Evolutionary conservation across 306 rosid species (phyloP).

Genomic region (Coriaria nepalensis): DNA sequence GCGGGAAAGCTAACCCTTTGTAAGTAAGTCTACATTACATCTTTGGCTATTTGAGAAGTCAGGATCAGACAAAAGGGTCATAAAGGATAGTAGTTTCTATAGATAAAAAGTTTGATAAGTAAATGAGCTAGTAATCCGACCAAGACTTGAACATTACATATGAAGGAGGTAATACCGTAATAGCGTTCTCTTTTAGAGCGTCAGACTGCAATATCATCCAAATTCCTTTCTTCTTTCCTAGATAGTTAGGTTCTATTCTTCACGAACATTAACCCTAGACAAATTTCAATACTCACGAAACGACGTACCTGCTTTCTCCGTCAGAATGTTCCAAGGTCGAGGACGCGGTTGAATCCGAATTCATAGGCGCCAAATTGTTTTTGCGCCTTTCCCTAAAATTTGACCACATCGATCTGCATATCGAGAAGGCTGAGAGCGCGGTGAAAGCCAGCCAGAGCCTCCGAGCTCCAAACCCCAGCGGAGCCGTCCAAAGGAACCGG

Average conservation of each 20-base stretch:
- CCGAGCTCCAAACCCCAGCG: slow-evolving; percentile 93
- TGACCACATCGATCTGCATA: slow-evolving; percentile 64
- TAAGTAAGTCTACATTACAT: not conserved
- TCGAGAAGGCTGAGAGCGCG: slow-evolving; percentile 83
- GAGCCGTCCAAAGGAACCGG: slow-evolving; percentile 80
- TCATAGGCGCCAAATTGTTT: slow-evolving; percentile 1
- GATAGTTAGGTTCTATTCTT: no score
- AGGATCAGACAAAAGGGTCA: no score
- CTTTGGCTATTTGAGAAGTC: no score
- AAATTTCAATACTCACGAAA: slow-evolving; percentile 16
- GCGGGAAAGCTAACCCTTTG: slow-evolving; percentile 11
- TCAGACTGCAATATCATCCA: no score
- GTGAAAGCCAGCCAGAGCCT: slow-evolving; percentile 89
- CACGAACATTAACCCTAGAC: no score
- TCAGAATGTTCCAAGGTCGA: slow-evolving; percentile 1
- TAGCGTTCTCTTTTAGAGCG: no score
- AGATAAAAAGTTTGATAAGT: no score
- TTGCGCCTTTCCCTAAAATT: slow-evolving; percentile 41
- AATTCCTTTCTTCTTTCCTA: no score
- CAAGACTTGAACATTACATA: no score
- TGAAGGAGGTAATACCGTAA: no score
- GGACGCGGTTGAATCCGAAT: slow-evolving; percentile 9
- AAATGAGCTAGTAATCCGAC: no score
- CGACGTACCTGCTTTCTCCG: slow-evolving; percentile 8
- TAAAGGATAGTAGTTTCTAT: no score